These are phyloP conservation scores for Inonotus hispidus DNA, from an alignment of 1,284 basidiomycete species.

Conservation along the genomic window DNA sequence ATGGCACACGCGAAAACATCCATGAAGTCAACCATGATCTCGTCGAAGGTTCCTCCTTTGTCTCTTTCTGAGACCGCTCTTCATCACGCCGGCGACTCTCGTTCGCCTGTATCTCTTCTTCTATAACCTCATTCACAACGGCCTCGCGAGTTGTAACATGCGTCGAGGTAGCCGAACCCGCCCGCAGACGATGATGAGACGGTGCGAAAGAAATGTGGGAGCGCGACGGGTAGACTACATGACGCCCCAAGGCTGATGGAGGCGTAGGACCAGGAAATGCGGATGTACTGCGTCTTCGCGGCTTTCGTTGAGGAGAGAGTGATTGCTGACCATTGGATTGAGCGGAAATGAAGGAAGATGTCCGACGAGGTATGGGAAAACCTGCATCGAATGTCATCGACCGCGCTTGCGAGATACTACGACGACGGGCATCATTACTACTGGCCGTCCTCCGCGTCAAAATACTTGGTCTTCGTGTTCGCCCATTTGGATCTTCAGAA, in stretches of 20 bases:
- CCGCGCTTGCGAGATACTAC: constrained; percentile 8
- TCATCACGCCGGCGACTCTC: constrained; percentile 48
- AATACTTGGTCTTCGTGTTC: constrained; percentile 15
- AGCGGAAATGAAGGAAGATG: constrained; percentile 36
- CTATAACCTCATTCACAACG: constrained; percentile 58
- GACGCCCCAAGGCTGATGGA: background rate
- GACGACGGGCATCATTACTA: constrained; percentile 11
- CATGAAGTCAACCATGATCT: constrained; percentile 17
- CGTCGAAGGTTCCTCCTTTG: constrained; percentile 4
- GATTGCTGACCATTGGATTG: constrained; percentile 19
- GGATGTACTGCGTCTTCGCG: background rate
- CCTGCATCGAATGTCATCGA: background rate
- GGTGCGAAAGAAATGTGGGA: constrained; percentile 9
- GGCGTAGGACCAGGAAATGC: background rate
- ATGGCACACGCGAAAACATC: constrained; percentile 19
- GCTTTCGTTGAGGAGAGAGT: background rate
- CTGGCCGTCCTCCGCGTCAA: constrained; percentile 20
- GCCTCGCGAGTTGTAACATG: constrained; percentile 49
- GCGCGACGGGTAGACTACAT: background rate
- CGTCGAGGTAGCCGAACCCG: constrained; percentile 7
- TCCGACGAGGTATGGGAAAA: constrained; percentile 32
- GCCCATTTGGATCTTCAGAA: constrained; percentile 25
- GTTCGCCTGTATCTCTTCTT: constrained; percentile 57
- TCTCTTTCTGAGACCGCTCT: constrained; percentile 36
- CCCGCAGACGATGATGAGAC: constrained; percentile 1